A percentile compares a stretch with the other conserved stretches of the same genome.
These are phyloP conservation scores for Flaveria floridana DNA, from an alignment of 140 eudicot genomes.

Conservation along the genomic window DNA sequence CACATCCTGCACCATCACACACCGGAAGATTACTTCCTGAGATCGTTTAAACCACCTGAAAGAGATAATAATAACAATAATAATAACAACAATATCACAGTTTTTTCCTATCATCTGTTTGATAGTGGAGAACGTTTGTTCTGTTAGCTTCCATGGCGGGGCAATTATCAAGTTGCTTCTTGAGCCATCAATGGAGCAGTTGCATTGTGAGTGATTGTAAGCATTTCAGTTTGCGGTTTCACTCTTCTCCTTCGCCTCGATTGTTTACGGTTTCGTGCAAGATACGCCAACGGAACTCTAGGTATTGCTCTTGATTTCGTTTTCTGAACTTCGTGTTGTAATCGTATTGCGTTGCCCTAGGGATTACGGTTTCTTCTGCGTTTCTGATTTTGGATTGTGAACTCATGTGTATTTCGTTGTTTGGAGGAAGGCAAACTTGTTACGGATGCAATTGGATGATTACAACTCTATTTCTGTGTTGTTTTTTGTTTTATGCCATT, in stretches of 20 bases:
- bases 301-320: conserved; percentile 36
- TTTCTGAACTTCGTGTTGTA: background rate
- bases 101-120: conserved; percentile 13
- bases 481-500: background rate
- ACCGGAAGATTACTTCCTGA: conserved; percentile 10
- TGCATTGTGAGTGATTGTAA: conserved; percentile 34
- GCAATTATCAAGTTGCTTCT: conserved; percentile 54
- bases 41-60: conserved; percentile 36
- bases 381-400: background rate
- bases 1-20: conserved; percentile 5
- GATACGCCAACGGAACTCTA: conserved; percentile 62
- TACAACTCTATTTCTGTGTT: background rate
- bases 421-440: conserved; percentile 5
- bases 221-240: conserved; percentile 41
- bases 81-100: conserved; percentile 12
- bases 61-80: conserved; percentile 29
- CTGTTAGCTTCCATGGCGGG: conserved; percentile 44
- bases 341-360: background rate
- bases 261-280: conserved; percentile 52
- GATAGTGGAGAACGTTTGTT: background rate
- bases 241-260: conserved; percentile 45
- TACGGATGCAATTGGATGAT: background rate
- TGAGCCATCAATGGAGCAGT: conserved; percentile 47
- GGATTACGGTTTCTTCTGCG: background rate
- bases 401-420: conserved; percentile 1